Conservation (phyloP, 306 rosid species). For the Rubus parviflorus region DNA sequence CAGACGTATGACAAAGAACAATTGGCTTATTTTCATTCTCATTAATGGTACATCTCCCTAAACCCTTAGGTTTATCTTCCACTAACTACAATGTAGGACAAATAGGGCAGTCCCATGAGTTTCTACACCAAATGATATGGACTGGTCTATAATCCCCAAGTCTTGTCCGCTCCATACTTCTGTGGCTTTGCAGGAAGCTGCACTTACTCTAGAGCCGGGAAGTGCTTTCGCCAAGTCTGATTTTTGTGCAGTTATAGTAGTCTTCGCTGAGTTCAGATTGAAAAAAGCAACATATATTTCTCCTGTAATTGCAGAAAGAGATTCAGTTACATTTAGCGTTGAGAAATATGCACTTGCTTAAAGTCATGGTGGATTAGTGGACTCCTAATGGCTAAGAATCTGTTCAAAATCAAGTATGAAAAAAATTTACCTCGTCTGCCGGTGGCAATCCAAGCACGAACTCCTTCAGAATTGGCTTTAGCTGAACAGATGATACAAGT, state of each 20-base stretch:
- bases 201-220: slow-evolving; percentile 29
- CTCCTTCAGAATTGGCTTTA: slow-evolving; percentile 38
- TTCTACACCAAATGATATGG: slow-evolving; percentile 42
- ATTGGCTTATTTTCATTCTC: not conserved
- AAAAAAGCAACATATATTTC: slow-evolving; percentile 73
- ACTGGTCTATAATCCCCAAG: slow-evolving; percentile 27
- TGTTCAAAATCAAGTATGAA: not conserved
- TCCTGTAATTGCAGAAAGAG: slow-evolving; percentile 36
- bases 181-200: slow-evolving; percentile 40
- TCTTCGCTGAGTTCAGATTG: slow-evolving; percentile 52
- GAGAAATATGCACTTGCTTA: not conserved
- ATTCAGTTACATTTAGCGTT: not conserved
- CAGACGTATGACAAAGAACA: no score
- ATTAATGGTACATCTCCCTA: not conserved
- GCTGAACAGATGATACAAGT: slow-evolving; percentile 46
- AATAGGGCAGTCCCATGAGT: slow-evolving; percentile 66
- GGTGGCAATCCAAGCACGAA: slow-evolving; percentile 81
- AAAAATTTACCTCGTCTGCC: slow-evolving; percentile 57
- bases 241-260: slow-evolving; percentile 38
- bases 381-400: slow-evolving; percentile 5
- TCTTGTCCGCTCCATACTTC: slow-evolving; percentile 72
- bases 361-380: not conserved
- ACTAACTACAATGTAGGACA: slow-evolving; percentile 41
- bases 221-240: slow-evolving; percentile 52
- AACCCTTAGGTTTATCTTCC: not conserved